Percentiles rank a stretch among this genome's conserved stretches.
Evolutionary conservation across 768 basidiomycete genomes (phyloP).

Genomic region (Collybia nuda): DNA sequence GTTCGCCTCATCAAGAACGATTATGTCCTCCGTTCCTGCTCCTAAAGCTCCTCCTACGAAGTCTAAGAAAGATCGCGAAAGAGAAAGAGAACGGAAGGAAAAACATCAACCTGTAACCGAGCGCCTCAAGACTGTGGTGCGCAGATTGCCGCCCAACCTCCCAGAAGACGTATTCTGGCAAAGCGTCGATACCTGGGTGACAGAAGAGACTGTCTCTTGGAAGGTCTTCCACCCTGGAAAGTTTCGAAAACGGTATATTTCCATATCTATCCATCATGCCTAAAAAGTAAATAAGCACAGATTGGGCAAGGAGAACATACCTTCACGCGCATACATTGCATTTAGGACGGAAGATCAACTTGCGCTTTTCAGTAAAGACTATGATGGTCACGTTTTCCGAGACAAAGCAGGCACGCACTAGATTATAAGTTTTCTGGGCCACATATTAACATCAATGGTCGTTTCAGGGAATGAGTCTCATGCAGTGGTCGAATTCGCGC

Average conservation of each 20-base stretch:
- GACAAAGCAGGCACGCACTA: constrained; percentile 79
- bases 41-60: constrained; percentile 27
- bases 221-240: constrained; percentile 69
- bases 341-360: constrained; percentile 79
- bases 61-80: constrained; percentile 34
- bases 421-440: neutral
- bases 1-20: neutral
- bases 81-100: constrained; percentile 35
- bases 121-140: constrained; percentile 83
- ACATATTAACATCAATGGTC: neutral
- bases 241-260: constrained; percentile 61
- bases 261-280: neutral
- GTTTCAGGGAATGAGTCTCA: constrained; percentile 80
- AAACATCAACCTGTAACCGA: constrained; percentile 39
- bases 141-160: constrained; percentile 86
- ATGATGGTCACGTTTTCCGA: constrained; percentile 89
- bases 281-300: constrained; percentile 31
- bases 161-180: constrained; percentile 95
- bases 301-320: constrained; percentile 78
- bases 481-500: constrained; percentile 92
- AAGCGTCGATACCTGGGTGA: constrained; percentile 82
- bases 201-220: constrained; percentile 70
- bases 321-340: constrained; percentile 89
- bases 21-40: constrained; percentile 18
- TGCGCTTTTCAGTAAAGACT: constrained; percentile 74